phyloP scores from a whole-genome alignment of 2,329 filamentous ascomycete genomes.

The Exophiala lecanii-corni region DNA sequence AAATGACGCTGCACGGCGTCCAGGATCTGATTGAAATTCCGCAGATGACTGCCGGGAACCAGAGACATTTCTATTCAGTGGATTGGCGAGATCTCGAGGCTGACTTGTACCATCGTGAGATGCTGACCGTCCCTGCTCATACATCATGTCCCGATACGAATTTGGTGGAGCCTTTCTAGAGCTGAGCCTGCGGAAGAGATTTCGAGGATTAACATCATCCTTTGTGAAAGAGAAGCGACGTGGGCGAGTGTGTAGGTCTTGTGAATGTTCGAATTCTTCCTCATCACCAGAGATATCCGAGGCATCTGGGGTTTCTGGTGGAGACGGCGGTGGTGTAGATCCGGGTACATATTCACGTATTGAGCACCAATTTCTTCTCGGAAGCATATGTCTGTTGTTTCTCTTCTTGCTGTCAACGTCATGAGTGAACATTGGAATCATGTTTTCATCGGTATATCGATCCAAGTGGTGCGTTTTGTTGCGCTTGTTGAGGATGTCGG shows the following conservation, averaged over 20 bases:
- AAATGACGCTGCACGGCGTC: slow-evolving; percentile 19
- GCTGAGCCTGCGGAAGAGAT: slow-evolving; percentile 46
- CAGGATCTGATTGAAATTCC: slow-evolving; percentile 11
- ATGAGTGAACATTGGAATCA: slow-evolving; percentile 88
- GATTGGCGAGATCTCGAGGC: not conserved
- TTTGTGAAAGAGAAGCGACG: slow-evolving; percentile 60
- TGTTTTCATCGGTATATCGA: slow-evolving; percentile 78
- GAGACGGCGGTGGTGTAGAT: slow-evolving; percentile 66
- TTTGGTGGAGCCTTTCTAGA: slow-evolving; percentile 38
- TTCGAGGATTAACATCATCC: slow-evolving; percentile 45
- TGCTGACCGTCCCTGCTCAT: slow-evolving; percentile 17
- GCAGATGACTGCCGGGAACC: slow-evolving; percentile 17
- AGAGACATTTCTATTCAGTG: slow-evolving; percentile 7
- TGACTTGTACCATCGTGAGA: slow-evolving; percentile 21
- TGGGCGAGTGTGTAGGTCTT: slow-evolving; percentile 32
- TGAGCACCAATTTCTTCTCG: slow-evolving; percentile 91
- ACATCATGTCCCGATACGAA: slow-evolving; percentile 34
- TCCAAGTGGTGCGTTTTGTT: slow-evolving; percentile 70
- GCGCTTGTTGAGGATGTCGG: slow-evolving; percentile 86
- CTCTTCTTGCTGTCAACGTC: slow-evolving; percentile 84
- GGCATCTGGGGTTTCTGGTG: slow-evolving; percentile 44
- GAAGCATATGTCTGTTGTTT: slow-evolving; percentile 86
- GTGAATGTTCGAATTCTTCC: slow-evolving; percentile 21
- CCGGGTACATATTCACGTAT: slow-evolving; percentile 81
- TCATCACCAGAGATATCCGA: slow-evolving; percentile 23